Percentiles rank a stretch among this genome's conserved stretches.
phyloP scores from a whole-genome alignment of 306 rosid species.

The Prunus padus region DNA sequence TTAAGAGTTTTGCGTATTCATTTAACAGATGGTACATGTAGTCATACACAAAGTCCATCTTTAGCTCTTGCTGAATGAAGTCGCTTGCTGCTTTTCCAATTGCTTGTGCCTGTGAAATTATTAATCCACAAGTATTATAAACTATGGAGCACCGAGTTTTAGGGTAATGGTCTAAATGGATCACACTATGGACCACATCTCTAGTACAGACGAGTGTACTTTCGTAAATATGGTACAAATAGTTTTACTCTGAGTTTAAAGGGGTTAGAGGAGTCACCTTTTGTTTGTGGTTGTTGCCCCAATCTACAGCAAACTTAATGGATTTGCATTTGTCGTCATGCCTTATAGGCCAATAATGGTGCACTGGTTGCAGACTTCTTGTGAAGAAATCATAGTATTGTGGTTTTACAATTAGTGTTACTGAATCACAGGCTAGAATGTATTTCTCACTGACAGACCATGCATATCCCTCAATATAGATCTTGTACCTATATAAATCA shows the following conservation, averaged over 20 bases:
- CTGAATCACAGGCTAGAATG: slow-evolving; percentile 43
- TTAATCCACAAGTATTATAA: not conserved
- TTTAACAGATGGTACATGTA: slow-evolving; percentile 37
- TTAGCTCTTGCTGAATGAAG: slow-evolving; percentile 39
- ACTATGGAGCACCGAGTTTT: not conserved
- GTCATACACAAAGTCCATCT: slow-evolving; percentile 41
- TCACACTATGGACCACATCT: not conserved
- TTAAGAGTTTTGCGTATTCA: slow-evolving; percentile 28
- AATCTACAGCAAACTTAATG: slow-evolving; percentile 40
- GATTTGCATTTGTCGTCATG: slow-evolving; percentile 36
- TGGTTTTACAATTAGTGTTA: slow-evolving; percentile 32
- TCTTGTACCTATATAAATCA: slow-evolving; percentile 33
- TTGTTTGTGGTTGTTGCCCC: slow-evolving; percentile 46
- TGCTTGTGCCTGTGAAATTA: slow-evolving; percentile 24
- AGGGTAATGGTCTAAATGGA: not conserved
- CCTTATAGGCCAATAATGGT: slow-evolving; percentile 44
- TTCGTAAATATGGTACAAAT: not conserved
- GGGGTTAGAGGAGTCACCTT: slow-evolving; percentile 18
- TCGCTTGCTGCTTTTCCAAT: slow-evolving; percentile 35
- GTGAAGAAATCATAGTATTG: slow-evolving; percentile 40
- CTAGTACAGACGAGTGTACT: not conserved
- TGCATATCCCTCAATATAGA: slow-evolving; percentile 44
- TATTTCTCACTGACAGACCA: slow-evolving; percentile 52
- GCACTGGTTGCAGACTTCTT: slow-evolving; percentile 37
- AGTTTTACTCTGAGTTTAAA: not conserved